phyloP scores from a whole-genome alignment of 192 early-diverging fungal genomes.

The Funneliformis geosporum region DNA sequence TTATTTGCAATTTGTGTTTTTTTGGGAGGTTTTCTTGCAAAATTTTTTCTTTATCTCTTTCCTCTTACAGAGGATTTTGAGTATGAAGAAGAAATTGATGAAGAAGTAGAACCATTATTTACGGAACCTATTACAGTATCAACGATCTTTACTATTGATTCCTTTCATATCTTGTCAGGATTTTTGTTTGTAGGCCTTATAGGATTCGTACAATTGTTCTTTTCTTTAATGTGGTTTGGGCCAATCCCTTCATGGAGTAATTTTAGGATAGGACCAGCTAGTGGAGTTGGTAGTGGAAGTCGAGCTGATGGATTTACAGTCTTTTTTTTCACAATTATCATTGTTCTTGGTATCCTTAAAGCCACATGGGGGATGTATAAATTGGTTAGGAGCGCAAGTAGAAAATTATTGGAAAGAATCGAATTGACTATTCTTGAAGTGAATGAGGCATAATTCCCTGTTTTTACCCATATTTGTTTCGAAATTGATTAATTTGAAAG shows the following conservation, averaged over 20 bases:
- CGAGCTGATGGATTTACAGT: slow-evolving; percentile 24
- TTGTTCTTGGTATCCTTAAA: slow-evolving; percentile 21
- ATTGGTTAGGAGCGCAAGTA: slow-evolving; percentile 9
- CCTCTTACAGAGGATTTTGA: slow-evolving; percentile 31
- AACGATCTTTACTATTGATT: slow-evolving; percentile 45
- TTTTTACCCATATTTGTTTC: background rate
- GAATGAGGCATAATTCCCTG: slow-evolving; percentile 3
- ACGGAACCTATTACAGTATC: slow-evolving; percentile 40
- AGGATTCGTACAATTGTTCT: slow-evolving; percentile 46
- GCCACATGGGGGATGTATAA: slow-evolving; percentile 29
- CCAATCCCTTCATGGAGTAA: slow-evolving; percentile 38
- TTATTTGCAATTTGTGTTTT: slow-evolving; percentile 37
- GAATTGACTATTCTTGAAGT: slow-evolving; percentile 27
- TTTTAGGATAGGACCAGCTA: slow-evolving; percentile 37
- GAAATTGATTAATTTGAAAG: background rate
- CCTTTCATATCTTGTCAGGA: slow-evolving; percentile 43
- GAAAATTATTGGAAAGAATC: slow-evolving; percentile 18
- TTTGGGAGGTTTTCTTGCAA: slow-evolving; percentile 33
- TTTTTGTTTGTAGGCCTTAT: slow-evolving; percentile 46
- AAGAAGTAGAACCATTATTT: slow-evolving; percentile 22
- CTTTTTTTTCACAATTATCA: slow-evolving; percentile 3
- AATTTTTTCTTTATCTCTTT: slow-evolving; percentile 30
- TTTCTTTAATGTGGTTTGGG: slow-evolving; percentile 44
- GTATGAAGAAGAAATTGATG: slow-evolving; percentile 19
- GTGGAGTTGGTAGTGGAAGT: slow-evolving; percentile 37